Base-by-base conservation (phyloP, 768 basidiomycete species). In the Kwoniella bestiolae region DNA sequence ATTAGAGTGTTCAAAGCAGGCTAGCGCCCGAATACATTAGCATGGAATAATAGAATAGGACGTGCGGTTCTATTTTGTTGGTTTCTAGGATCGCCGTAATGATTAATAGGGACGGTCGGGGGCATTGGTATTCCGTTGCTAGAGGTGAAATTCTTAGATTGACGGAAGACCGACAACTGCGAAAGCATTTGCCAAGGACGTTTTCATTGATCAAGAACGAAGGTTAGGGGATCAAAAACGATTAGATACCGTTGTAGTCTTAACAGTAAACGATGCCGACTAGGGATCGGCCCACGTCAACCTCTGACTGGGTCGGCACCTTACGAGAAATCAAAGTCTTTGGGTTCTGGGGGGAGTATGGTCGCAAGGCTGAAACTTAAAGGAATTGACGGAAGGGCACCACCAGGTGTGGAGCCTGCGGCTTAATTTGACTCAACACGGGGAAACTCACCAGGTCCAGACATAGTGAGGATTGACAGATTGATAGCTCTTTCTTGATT, bases 71-170 rank as follows among this genome's bases (percentile, higher is more conserved):
- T 88, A 87, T 87, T 88, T 88, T 86, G 86, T 88, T 88, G 87
- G 87, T 88, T 88, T 88, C 85, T 87, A 87, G 87, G 86, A 85
- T 87, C 85, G 85, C 87, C 85, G 85, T 88, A 88, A 88, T 88
- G 71, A 87, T 88, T 87, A 86, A 88, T 88, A 86, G 87, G 86
- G 86, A 87, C 86, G 86, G 87, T 89, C 86, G 88, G 87, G 88
- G 87, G 87, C 87, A 88, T 88, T 87, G 83, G 87, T 89, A 88
- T 88, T 89, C 84, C 83, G 85, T 86, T 85, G 87, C 86, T 86
- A 88, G 88, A 88, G 88, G 88, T 89, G 88, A 88, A 89, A 88
- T 89, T 88, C 88, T 88, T 88, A 86, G 88, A 89, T 87, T 87
- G 85, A 86, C 85, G 83, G 84, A 89, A 89, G 88, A 89, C 87